A percentile compares a stretch with the other conserved stretches of the same genome.
Conservation (phyloP, 2,329 filamentous ascomycete genomes). For the Trichoderma atrobrunneum region DNA sequence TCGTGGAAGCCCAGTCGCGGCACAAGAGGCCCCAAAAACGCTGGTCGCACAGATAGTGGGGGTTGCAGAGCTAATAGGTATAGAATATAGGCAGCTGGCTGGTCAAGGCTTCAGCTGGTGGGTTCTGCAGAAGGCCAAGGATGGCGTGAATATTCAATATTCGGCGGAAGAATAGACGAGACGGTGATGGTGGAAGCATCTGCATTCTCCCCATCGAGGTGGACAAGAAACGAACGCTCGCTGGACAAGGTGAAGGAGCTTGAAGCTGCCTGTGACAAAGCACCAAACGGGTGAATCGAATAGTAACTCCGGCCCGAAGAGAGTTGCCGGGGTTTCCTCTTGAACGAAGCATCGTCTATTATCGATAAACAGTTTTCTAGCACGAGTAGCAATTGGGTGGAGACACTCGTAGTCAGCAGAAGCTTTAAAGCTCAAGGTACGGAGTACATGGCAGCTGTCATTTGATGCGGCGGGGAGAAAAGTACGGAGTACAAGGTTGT, state of each 20-base stretch:
- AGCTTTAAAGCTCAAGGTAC: not conserved
- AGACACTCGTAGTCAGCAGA: not conserved
- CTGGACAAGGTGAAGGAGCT: conserved; percentile 2
- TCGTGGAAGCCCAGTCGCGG: conserved; percentile 1
- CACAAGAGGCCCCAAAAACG: not conserved
- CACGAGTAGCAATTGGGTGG: not conserved
- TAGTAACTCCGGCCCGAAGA: conserved; percentile 15
- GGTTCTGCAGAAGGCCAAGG: not conserved
- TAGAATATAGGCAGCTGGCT: not conserved
- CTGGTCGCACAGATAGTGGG: conserved; percentile 19
- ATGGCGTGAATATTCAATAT: not conserved
- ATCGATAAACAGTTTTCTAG: conserved; percentile 12
- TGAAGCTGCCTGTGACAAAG: conserved; percentile 6
- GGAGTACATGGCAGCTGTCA: not conserved
- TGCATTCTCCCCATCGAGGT: conserved; percentile 5
- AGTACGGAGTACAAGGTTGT: not conserved
- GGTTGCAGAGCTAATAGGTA: not conserved
- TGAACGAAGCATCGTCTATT: not conserved
- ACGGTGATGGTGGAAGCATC: not conserved
- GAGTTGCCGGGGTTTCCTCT: conserved; percentile 5
- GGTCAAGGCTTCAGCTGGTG: not conserved
- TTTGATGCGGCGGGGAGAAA: not conserved
- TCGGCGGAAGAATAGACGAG: not conserved
- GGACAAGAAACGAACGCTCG: not conserved
- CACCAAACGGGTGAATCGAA: not conserved